These are phyloP conservation scores for Lepiota venenata DNA, from an alignment of 768 basidiomycete species.

Conservation along the genomic window DNA sequence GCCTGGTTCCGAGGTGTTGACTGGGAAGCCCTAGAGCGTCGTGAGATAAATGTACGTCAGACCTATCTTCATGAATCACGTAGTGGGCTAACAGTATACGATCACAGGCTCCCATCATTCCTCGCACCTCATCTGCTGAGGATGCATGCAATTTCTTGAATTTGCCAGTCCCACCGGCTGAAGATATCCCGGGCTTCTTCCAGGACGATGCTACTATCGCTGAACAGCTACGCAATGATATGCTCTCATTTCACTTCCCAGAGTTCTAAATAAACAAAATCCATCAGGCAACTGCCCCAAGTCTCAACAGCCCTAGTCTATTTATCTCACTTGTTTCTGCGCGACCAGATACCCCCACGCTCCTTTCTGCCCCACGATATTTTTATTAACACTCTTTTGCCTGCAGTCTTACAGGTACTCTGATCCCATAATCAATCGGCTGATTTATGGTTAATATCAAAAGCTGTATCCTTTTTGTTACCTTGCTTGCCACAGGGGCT, in stretches of 20 bases:
- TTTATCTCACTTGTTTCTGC: neutral
- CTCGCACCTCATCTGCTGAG: conserved; percentile 73
- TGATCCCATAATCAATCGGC: conserved; percentile 5
- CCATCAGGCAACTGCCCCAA: neutral
- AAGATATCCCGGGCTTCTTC: conserved; percentile 78
- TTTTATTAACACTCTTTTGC: conserved; percentile 3
- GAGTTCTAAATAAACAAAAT: conserved; percentile 52
- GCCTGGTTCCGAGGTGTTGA: conserved; percentile 96
- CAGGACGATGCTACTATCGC: conserved; percentile 57
- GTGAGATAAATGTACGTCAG: conserved; percentile 74
- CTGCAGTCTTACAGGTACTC: conserved; percentile 3
- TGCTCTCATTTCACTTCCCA: conserved; percentile 66
- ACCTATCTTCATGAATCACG: neutral
- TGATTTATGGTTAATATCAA: conserved; percentile 10
- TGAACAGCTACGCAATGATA: conserved; percentile 62
- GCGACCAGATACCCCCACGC: conserved; percentile 4
- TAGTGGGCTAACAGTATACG: conserved; percentile 10
- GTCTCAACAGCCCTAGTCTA: neutral
- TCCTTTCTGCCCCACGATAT: conserved; percentile 13
- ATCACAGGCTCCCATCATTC: conserved; percentile 79
- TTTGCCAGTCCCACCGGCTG: conserved; percentile 69
- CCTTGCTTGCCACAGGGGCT: neutral
- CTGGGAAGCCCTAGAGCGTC: conserved; percentile 83
- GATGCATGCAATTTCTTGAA: conserved; percentile 87
- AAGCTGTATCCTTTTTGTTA: conserved; percentile 6